A percentile compares a stretch with the other conserved stretches of the same genome.
These are phyloP conservation scores for Linnemannia hyalina DNA, from an alignment of 192 early-diverging fungal species.

Conservation along the genomic window DNA sequence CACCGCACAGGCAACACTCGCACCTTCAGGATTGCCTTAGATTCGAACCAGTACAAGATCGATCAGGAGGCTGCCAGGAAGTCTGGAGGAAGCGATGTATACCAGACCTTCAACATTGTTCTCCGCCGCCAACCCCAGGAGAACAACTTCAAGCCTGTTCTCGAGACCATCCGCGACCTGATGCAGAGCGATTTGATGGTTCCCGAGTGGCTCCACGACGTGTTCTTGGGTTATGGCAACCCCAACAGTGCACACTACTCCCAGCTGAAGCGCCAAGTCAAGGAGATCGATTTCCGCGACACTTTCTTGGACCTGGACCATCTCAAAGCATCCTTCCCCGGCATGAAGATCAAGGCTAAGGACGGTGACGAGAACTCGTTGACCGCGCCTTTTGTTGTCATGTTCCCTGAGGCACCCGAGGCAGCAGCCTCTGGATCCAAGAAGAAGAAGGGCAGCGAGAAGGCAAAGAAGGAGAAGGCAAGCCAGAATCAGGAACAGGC, in stretches of 20 bases:
- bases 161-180: slow-evolving; percentile 92
- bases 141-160: slow-evolving; percentile 94
- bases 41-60: slow-evolving; percentile 87
- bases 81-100: slow-evolving; percentile 74
- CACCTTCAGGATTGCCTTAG: slow-evolving; percentile 83
- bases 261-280: slow-evolving; percentile 65
- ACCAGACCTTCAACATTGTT: slow-evolving; percentile 90
- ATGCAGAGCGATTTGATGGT: slow-evolving; percentile 87
- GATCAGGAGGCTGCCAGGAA: slow-evolving; percentile 66
- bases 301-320: slow-evolving; percentile 91
- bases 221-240: slow-evolving; percentile 97
- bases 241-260: slow-evolving; percentile 81
- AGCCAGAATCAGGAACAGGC: slow-evolving; percentile 22
- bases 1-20: slow-evolving; percentile 63
- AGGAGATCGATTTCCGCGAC: slow-evolving; percentile 85
- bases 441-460: slow-evolving; percentile 54
- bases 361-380: slow-evolving; percentile 49
- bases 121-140: slow-evolving; percentile 89
- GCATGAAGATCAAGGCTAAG: slow-evolving; percentile 58
- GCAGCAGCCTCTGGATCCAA: slow-evolving; percentile 25
- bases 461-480: slow-evolving; percentile 58
- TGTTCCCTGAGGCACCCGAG: slow-evolving; percentile 68
- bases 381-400: slow-evolving; percentile 81
- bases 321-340: slow-evolving; percentile 75
- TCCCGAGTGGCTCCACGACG: slow-evolving; percentile 92